phyloP scores from a whole-genome alignment of 805 yeast species.

The Hanseniaspora clermontiae region DNA sequence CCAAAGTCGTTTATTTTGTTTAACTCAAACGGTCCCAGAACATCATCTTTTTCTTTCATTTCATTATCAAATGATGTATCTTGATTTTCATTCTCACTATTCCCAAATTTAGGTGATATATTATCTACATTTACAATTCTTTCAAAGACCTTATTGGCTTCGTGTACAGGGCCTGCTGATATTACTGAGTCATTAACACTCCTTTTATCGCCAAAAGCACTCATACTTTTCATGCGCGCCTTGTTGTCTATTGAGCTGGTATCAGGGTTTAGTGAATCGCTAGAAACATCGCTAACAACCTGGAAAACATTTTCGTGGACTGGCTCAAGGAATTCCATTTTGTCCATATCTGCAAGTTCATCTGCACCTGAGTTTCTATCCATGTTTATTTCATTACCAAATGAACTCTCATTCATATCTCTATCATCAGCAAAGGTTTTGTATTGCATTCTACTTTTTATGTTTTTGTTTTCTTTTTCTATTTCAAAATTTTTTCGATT shows the following conservation, averaged over 20 bases:
- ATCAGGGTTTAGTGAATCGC: neutral
- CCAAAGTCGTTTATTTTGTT: neutral
- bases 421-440: neutral
- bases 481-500: neutral
- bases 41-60: slow-evolving; percentile 4
- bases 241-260: neutral
- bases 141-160: slow-evolving; percentile 7
- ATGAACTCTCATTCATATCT: neutral
- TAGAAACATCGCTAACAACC: neutral
- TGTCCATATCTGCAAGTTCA: neutral
- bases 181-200: neutral
- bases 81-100: neutral
- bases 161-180: slow-evolving; percentile 9
- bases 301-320: slow-evolving; percentile 11
- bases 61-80: neutral
- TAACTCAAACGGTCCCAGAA: neutral
- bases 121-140: neutral
- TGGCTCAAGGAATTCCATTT: neutral
- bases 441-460: neutral
- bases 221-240: neutral
- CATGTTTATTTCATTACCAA: neutral
- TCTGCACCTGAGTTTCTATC: neutral
- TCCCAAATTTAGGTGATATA: neutral
- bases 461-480: neutral
- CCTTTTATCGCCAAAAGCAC: neutral